A percentile compares a stretch with the other conserved stretches of the same genome.
phyloP scores from a whole-genome alignment of 768 basidiomycete genomes.

The Rubroboletus satanas region DNA sequence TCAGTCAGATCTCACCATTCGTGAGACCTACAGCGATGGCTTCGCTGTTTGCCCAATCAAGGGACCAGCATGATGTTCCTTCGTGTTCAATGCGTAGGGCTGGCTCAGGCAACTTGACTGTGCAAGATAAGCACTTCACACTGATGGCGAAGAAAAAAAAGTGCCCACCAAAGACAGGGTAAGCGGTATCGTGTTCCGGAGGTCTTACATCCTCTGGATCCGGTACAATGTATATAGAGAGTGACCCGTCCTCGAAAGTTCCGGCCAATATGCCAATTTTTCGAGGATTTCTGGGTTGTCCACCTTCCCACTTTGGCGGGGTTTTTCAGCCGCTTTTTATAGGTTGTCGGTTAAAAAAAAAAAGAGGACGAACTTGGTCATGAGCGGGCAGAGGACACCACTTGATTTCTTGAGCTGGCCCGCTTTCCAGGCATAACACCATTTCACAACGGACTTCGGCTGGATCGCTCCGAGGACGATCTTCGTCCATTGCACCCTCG shows the following conservation, averaged over 20 bases:
- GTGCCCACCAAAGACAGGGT: slow-evolving; percentile 51
- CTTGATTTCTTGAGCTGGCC: slow-evolving; percentile 75
- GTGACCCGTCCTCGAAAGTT: slow-evolving; percentile 82
- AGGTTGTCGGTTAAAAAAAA: neutral
- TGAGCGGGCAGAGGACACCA: slow-evolving; percentile 93
- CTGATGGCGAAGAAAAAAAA: neutral
- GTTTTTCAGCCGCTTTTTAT: neutral
- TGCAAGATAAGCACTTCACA: neutral
- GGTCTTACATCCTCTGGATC: slow-evolving; percentile 56
- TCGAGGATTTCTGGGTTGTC: slow-evolving; percentile 27
- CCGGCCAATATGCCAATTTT: slow-evolving; percentile 85
- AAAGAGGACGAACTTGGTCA: slow-evolving; percentile 42
- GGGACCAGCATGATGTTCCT: slow-evolving; percentile 69
- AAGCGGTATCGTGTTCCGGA: slow-evolving; percentile 22
- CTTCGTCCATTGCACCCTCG: slow-evolving; percentile 22
- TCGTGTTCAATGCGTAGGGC: slow-evolving; percentile 69
- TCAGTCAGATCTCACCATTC: slow-evolving; percentile 52
- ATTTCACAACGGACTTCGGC: slow-evolving; percentile 68
- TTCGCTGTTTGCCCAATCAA: slow-evolving; percentile 91
- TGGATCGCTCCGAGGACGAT: slow-evolving; percentile 13
- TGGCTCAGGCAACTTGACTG: slow-evolving; percentile 62
- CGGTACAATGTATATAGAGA: slow-evolving; percentile 76
- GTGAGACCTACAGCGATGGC: slow-evolving; percentile 78
- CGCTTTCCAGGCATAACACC: slow-evolving; percentile 79
- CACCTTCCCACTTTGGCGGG: slow-evolving; percentile 17